A percentile compares a stretch with the other conserved stretches of the same genome.
These are phyloP conservation scores for Cladorrhinum sp. DNA, from an alignment of 2,329 filamentous ascomycete species.

Conservation along the genomic window DNA sequence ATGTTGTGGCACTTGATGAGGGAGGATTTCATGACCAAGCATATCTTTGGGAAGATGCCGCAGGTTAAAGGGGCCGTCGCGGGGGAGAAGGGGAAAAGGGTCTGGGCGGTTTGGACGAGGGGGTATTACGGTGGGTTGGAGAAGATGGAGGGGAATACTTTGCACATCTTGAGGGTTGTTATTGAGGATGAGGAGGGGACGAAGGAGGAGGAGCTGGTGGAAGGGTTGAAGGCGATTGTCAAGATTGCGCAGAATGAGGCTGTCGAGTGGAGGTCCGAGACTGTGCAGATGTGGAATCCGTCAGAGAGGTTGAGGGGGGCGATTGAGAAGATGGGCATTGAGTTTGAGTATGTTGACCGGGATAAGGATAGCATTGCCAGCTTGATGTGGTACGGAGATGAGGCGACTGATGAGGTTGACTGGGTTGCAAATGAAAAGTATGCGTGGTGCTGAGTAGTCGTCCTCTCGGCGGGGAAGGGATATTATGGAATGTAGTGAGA, in stretches of 20 bases:
- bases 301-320: slow-evolving; percentile 49
- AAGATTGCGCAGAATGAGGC: slow-evolving; percentile 68
- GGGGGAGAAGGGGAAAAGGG: slow-evolving; percentile 47
- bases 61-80: slow-evolving; percentile 69
- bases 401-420: slow-evolving; percentile 51
- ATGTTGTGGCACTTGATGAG: slow-evolving; percentile 76
- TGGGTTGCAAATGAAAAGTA: slow-evolving; percentile 78
- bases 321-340: slow-evolving; percentile 46
- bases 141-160: slow-evolving; percentile 57
- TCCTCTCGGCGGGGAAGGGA: no score
- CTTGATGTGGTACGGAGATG: slow-evolving; percentile 66
- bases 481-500: not conserved
- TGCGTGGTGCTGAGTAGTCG: slow-evolving; percentile 69
- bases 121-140: slow-evolving; percentile 58
- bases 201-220: slow-evolving; percentile 42
- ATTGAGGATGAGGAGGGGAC: slow-evolving; percentile 54
- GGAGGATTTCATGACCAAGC: slow-evolving; percentile 71
- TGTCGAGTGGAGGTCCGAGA: slow-evolving; percentile 63
- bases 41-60: slow-evolving; percentile 57
- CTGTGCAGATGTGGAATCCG: slow-evolving; percentile 84
- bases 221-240: slow-evolving; percentile 61
- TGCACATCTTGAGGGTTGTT: slow-evolving; percentile 68
- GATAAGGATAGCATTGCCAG: slow-evolving; percentile 67
- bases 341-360: slow-evolving; percentile 50
- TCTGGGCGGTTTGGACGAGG: slow-evolving; percentile 73